phyloP scores from a whole-genome alignment of 129 eudicot species.

The Silybum marianum region DNA sequence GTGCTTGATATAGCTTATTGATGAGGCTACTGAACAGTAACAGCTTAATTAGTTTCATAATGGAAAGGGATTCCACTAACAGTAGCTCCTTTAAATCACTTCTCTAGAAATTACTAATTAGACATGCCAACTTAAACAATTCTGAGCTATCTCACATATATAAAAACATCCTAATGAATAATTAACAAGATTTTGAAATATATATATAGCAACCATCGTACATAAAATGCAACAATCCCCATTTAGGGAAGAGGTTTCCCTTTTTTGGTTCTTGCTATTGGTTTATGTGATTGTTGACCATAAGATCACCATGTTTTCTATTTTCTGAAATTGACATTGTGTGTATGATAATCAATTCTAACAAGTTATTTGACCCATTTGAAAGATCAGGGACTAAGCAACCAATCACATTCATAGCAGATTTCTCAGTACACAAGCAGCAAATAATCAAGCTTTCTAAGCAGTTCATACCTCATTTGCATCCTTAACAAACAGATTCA shows the following conservation, averaged over 20 bases:
- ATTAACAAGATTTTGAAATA: not conserved
- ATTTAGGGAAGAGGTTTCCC: not conserved
- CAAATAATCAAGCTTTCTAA: not conserved
- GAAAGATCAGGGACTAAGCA: not conserved
- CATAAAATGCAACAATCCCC: not conserved
- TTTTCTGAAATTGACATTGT: not conserved
- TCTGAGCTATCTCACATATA: not conserved
- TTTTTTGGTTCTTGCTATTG: not conserved
- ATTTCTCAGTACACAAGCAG: not conserved
- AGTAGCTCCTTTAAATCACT: not conserved
- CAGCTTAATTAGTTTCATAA: not conserved
- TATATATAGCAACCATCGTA: not conserved
- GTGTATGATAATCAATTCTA: not conserved
- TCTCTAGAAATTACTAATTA: not conserved
- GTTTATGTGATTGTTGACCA: not conserved
- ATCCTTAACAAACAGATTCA: slow-evolving; percentile 2
- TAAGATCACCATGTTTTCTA: not conserved
- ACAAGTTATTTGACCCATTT: not conserved
- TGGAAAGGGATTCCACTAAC: not conserved
- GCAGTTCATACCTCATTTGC: not conserved
- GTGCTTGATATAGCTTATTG: not conserved
- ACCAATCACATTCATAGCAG: not conserved
- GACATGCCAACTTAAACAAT: not conserved
- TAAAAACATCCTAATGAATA: not conserved
- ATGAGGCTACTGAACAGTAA: not conserved